phyloP scores from a whole-genome alignment of 108 stramenopile species.

The Schizochytrium sp. region DNA sequence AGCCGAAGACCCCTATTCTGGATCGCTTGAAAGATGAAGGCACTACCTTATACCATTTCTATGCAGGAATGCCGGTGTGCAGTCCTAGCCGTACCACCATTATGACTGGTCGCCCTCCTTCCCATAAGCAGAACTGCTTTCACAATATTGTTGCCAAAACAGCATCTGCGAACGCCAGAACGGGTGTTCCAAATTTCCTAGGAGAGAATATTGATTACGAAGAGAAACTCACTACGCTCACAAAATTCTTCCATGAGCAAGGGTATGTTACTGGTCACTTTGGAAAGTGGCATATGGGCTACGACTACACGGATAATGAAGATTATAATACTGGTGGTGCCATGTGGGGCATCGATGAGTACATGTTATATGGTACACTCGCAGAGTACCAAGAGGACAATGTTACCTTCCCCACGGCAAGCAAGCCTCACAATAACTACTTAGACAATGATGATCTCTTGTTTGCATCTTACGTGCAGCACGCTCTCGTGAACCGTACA shows the following conservation, averaged over 20 bases:
- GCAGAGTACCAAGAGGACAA: not conserved
- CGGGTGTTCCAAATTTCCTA: not conserved
- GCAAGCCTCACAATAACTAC: conserved; percentile 29
- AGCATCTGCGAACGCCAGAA: not conserved
- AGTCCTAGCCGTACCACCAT: conserved; percentile 47
- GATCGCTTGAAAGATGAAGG: conserved; percentile 20
- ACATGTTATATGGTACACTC: conserved; percentile 40
- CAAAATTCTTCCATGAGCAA: conserved; percentile 5
- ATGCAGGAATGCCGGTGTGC: conserved; percentile 16
- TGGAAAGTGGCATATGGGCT: conserved; percentile 57
- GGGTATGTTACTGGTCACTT: conserved; percentile 31
- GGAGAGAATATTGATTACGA: conserved; percentile 50
- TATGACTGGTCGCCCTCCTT: conserved; percentile 17
- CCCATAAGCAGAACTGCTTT: conserved; percentile 16
- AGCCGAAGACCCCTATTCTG: conserved; percentile 13
- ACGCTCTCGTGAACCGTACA: conserved; percentile 45
- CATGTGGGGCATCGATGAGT: conserved; percentile 8
- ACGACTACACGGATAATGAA: conserved; percentile 31
- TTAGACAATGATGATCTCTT: conserved; percentile 49
- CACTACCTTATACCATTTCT: conserved; percentile 34
- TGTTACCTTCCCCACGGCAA: conserved; percentile 9
- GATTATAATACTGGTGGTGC: conserved; percentile 42
- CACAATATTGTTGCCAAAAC: conserved; percentile 14
- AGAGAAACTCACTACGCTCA: conserved; percentile 44
- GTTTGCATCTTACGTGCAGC: conserved; percentile 58